Evolutionary conservation across 2,329 filamentous ascomycete species (phyloP).

Genomic region (Pestalotiopsis sp.): DNA sequence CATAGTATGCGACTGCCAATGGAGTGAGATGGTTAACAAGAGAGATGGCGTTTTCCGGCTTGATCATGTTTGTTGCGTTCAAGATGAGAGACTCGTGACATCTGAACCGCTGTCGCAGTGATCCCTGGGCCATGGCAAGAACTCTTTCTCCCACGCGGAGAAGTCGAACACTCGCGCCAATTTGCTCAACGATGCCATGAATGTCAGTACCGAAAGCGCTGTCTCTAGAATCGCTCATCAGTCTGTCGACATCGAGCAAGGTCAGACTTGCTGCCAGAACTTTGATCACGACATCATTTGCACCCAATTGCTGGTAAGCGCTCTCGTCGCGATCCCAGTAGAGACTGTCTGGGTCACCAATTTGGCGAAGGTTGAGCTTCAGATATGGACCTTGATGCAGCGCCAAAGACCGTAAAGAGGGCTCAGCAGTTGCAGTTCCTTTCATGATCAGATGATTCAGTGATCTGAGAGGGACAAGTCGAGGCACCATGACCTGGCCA

Average conservation of each 20-base stretch:
- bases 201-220: slow-evolving; percentile 41
- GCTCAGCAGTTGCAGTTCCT: slow-evolving; percentile 12
- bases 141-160: slow-evolving; percentile 42
- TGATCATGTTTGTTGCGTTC: slow-evolving; percentile 18
- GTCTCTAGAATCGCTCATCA: slow-evolving; percentile 31
- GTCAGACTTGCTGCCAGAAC: slow-evolving; percentile 37
- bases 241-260: slow-evolving; percentile 36
- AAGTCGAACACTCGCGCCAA: slow-evolving; percentile 32
- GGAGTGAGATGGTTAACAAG: slow-evolving; percentile 35
- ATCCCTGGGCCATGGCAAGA: slow-evolving; percentile 36
- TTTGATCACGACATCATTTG: slow-evolving; percentile 40
- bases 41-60: slow-evolving; percentile 12
- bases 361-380: slow-evolving; percentile 16
- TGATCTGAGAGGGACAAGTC: slow-evolving; percentile 37
- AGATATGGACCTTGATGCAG: slow-evolving; percentile 15
- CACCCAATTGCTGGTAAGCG: slow-evolving; percentile 18
- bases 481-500: slow-evolving; percentile 42
- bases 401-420: slow-evolving; percentile 13
- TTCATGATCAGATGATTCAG: slow-evolving; percentile 48
- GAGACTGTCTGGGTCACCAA: slow-evolving; percentile 15
- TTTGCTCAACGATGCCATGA: slow-evolving; percentile 34
- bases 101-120: slow-evolving; percentile 34
- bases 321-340: slow-evolving; percentile 19
- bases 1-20: slow-evolving; percentile 43
- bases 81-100: slow-evolving; percentile 37